Evolutionary conservation across 2,329 filamentous ascomycete genomes (phyloP), one percentile per base, ranked within the genome.

Genomic region (Diaporthe sp.): DNA sequence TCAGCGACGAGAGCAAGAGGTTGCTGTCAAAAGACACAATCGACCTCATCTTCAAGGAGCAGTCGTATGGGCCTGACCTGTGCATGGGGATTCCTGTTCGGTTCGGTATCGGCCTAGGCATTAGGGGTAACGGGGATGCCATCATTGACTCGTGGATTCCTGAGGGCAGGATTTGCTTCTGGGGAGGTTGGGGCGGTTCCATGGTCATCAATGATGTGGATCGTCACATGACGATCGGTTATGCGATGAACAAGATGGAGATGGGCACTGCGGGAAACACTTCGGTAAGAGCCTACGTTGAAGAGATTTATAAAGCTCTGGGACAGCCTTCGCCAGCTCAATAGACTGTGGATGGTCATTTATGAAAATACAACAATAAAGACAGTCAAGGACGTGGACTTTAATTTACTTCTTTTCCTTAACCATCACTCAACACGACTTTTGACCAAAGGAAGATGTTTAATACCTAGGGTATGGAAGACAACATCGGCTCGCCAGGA

Each of bases 1-100:
- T 54, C 6, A 4, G 33, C 3, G 64, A 68, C 30, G 64, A 68
- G 64, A 30, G 64, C 22, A 54, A 54, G 47, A 54, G 64, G 10
- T 12, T 54, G 15, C n/a, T 68, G 15, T 68, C 64, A 19, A 54
- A 54, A 17, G 47, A 68, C 17, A 68, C 64, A 25, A 40, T 68
- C 45, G 64, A 68, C n/a, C 64, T 68, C 33, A 68, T 68, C 8
- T 68, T 68, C 64, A 54, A 25, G 64, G 64, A 68, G 33, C 64
- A 68, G 64, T 54, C 64, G 8, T 68, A 68, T 10, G 64, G 64
- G 9, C 4, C 45, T 7, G 64, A 68, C 64, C 3, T 68, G n/a
- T 68, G 47, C 33, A 5, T 54, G 10, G 45, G 45, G 3, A 12
- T 25, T 0, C 45, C 64, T 25, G 15, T 66, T 13, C 64, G 64